Evolutionary conservation across 208 protist genomes (phyloP).

Genomic region (Trypanosoma lewisi): DNA sequence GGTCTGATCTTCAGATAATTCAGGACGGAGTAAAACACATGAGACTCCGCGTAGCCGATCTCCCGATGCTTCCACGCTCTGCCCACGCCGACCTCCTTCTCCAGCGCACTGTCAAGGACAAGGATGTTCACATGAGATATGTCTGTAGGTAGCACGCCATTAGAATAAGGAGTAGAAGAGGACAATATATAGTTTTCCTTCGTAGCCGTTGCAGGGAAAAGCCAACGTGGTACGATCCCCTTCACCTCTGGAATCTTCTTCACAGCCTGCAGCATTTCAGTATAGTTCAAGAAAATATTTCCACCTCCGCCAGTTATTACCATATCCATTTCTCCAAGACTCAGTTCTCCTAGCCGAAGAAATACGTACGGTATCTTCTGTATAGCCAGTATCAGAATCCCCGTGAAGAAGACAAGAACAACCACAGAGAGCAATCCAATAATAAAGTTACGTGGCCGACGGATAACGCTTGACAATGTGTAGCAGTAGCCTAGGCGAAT

Average conservation of each 20-base stretch:
- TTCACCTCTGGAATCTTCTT: slow-evolving; percentile 22
- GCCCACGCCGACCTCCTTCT: slow-evolving; percentile 75
- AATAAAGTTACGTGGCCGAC: slow-evolving; percentile 54
- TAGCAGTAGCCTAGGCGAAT: slow-evolving; percentile 45
- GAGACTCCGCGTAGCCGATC: slow-evolving; percentile 76
- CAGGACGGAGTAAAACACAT: slow-evolving; percentile 70
- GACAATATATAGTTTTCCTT: slow-evolving; percentile 21
- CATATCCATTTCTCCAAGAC: slow-evolving; percentile 69
- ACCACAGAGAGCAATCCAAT: slow-evolving; percentile 63
- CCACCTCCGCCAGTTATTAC: slow-evolving; percentile 30
- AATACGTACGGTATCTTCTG: slow-evolving; percentile 70
- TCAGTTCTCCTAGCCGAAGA: slow-evolving; percentile 68
- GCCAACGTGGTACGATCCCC: slow-evolving; percentile 63
- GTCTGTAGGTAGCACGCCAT: not conserved
- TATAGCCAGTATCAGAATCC: slow-evolving; percentile 43
- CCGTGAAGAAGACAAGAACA: slow-evolving; percentile 69
- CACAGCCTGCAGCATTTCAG: slow-evolving; percentile 27
- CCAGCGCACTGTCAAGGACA: slow-evolving; percentile 62
- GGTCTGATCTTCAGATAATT: slow-evolving; percentile 50
- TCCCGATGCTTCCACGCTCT: slow-evolving; percentile 76
- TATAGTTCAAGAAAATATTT: slow-evolving; percentile 54
- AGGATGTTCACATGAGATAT: slow-evolving; percentile 45
- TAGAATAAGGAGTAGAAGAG: too few relatives aligned
- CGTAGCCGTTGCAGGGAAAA: slow-evolving; percentile 32
- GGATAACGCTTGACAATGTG: slow-evolving; percentile 46